These are phyloP conservation scores for Hirsutella thompsonii DNA, from an alignment of 2,329 filamentous ascomycete species.

Conservation along the genomic window DNA sequence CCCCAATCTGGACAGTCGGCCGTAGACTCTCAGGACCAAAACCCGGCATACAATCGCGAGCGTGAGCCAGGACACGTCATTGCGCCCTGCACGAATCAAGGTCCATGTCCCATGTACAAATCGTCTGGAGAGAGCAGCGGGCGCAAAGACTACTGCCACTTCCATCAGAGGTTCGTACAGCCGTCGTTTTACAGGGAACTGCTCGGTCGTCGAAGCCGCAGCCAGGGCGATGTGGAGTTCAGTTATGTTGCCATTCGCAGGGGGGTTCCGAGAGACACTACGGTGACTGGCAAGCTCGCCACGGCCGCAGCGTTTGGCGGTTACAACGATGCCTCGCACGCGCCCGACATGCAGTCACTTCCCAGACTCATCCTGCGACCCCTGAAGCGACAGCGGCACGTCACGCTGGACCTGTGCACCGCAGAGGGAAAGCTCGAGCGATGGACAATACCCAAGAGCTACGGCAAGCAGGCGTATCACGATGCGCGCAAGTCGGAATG, in stretches of 20 bases:
- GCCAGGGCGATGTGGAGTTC: slow-evolving; percentile 84
- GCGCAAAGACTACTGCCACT: slow-evolving; percentile 83
- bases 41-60: slow-evolving; percentile 24
- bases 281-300: slow-evolving; percentile 37
- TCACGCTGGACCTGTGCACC: slow-evolving; percentile 85
- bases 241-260: slow-evolving; percentile 80
- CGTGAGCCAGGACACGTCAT: slow-evolving; percentile 52
- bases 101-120: slow-evolving; percentile 77
- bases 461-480: slow-evolving; percentile 70
- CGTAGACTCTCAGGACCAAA: slow-evolving; percentile 21
- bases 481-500: slow-evolving; percentile 83
- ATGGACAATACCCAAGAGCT: slow-evolving; percentile 81
- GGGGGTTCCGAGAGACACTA: slow-evolving; percentile 35
- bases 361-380: slow-evolving; percentile 70
- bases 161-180: slow-evolving; percentile 76
- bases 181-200: slow-evolving; percentile 72
- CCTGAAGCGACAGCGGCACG: slow-evolving; percentile 77
- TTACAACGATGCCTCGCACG: slow-evolving; percentile 40
- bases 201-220: slow-evolving; percentile 53
- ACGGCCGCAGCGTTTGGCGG: slow-evolving; percentile 59
- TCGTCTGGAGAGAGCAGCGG: slow-evolving; percentile 55
- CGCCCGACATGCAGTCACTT: slow-evolving; percentile 50
- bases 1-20: slow-evolving; percentile 24
- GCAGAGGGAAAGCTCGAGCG: slow-evolving; percentile 75
- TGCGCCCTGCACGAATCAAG: slow-evolving; percentile 80